Conservation (phyloP, 176 grass and related monocot genomes). For the Musa troglodytarum region DNA sequence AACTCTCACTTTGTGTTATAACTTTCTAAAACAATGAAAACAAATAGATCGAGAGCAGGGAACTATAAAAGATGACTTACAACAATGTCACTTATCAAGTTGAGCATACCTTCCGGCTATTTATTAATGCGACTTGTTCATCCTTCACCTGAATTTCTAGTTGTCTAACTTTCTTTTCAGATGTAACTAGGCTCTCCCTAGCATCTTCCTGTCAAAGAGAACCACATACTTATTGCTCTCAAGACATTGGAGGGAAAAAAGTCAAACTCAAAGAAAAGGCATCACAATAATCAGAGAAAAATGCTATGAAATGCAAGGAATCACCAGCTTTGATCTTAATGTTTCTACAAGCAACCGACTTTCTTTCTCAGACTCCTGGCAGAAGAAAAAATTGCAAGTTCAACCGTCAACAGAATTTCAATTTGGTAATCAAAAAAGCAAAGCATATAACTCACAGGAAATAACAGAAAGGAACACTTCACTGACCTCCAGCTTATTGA, state of each 20-base stretch:
- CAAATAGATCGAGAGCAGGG: too few species aligned
- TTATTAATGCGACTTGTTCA: constrained; percentile 52
- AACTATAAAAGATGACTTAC: neutral
- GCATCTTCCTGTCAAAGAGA: constrained; percentile 58
- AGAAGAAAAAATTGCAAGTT: constrained; percentile 15
- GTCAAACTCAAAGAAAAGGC: constrained; percentile 3
- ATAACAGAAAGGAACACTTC: constrained; percentile 10
- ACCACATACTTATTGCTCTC: constrained; percentile 9
- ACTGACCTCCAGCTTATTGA: constrained; percentile 72
- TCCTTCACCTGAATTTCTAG: constrained; percentile 70
- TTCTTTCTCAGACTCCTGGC: constrained; percentile 88
- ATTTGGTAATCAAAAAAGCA: neutral
- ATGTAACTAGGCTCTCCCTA: constrained; percentile 79
- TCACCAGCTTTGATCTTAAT: constrained; percentile 89
- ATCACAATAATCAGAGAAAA: constrained; percentile 15
- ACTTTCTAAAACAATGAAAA: too few species aligned
- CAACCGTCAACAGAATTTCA: neutral
- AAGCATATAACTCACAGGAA: constrained; percentile 8
- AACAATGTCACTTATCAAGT: neutral
- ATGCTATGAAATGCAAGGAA: constrained; percentile 5
- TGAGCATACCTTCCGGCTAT: constrained; percentile 49
- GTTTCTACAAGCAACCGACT: constrained; percentile 66
- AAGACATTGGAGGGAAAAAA: neutral
- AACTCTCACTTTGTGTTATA: too few species aligned
- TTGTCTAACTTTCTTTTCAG: constrained; percentile 86